Conservation (phyloP, 495 filamentous ascomycete genomes). For the Penicillium waksmanii region DNA sequence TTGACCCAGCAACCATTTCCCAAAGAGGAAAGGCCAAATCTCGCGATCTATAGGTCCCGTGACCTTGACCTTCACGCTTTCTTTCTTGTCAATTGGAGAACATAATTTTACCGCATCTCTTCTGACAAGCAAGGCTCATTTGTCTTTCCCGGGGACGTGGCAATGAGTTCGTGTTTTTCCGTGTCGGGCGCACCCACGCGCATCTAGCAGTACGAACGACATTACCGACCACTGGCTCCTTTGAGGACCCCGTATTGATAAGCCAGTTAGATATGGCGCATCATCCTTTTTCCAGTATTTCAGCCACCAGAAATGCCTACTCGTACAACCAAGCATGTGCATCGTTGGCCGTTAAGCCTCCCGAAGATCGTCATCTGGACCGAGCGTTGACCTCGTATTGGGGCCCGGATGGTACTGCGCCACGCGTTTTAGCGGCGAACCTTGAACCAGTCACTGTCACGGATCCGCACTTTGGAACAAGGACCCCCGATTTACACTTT, state of each 20-base stretch:
- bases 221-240: no score
- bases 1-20: conserved; percentile 27
- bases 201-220: no score
- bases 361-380: not conserved
- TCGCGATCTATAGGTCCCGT: conserved; percentile 1
- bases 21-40: not conserved
- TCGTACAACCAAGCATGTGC: conserved; percentile 2
- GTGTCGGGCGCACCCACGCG: not conserved
- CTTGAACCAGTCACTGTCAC: not conserved
- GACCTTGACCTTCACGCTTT: not conserved
- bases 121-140: no score
- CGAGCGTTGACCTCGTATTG: conserved; percentile 14
- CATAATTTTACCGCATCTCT: no score
- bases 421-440: not conserved
- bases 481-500: not conserved
- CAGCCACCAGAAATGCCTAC: no score
- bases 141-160: not conserved
- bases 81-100: no score
- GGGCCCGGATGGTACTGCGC: conserved; percentile 2
- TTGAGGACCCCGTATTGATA: not conserved
- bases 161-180: not conserved
- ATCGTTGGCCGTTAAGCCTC: conserved; percentile 1
- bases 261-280: not conserved
- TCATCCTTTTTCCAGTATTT: not conserved
- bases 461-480: not conserved